Evolutionary conservation across 306 rosid genomes (phyloP).

Genomic region (Pterocarpus macrocarpus): DNA sequence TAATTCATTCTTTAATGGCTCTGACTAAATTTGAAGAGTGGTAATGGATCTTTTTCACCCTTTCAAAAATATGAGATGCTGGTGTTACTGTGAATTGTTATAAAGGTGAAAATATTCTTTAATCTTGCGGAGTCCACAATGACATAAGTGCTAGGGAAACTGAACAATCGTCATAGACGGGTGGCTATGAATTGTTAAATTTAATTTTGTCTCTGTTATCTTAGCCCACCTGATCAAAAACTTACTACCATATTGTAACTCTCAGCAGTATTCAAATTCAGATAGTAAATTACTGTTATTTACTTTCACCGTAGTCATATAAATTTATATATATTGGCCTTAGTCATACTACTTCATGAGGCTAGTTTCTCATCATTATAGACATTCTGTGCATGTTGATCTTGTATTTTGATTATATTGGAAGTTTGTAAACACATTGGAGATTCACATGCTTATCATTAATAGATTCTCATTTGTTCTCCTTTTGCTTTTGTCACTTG

Average conservation of each 20-base stretch:
- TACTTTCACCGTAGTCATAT: background rate
- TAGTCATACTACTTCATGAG: background rate
- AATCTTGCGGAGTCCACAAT: background rate
- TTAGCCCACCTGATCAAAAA: background rate
- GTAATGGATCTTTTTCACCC: background rate
- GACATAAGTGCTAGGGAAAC: constrained; percentile 21
- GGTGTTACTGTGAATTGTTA: constrained; percentile 9
- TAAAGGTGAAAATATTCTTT: background rate
- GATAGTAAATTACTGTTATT: background rate
- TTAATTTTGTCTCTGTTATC: background rate
- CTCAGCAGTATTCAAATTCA: constrained; percentile 5
- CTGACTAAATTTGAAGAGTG: too few relatives aligned
- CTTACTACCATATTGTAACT: constrained; percentile 5
- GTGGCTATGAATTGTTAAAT: constrained; percentile 20
- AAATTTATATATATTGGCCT: constrained; percentile 3
- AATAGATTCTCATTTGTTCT: constrained; percentile 29
- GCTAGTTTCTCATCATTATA: background rate
- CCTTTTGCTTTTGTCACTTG: constrained; percentile 46
- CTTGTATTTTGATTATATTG: constrained; percentile 14
- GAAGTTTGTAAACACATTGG: background rate
- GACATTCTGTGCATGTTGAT: background rate
- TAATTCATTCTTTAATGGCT: too few relatives aligned
- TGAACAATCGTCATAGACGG: background rate
- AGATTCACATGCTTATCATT: background rate
- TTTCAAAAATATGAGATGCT: background rate